These are phyloP conservation scores for Inga leiocalycina DNA, from an alignment of 306 rosid species.

Conservation along the genomic window DNA sequence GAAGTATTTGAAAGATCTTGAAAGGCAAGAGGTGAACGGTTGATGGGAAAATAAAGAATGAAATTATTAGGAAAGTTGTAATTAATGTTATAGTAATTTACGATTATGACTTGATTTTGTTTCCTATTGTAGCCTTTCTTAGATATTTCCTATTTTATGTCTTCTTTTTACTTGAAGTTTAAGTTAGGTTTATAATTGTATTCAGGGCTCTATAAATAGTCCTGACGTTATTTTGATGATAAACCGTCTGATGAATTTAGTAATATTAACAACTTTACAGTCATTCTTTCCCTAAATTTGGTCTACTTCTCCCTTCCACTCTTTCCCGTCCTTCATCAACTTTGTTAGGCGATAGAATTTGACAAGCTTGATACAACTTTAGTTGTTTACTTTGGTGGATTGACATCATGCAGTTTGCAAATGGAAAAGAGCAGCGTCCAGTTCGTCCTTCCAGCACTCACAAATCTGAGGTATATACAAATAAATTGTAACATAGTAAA, in stretches of 20 bases:
- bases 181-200: not conserved
- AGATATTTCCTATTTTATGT: not conserved
- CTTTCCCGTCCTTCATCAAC: not conserved
- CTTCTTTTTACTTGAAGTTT: not conserved
- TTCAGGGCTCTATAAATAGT: not conserved
- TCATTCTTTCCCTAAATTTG: not conserved
- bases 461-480: constrained; percentile 57
- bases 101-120: not conserved
- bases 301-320: not conserved
- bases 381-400: constrained; percentile 17
- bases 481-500: constrained; percentile 1
- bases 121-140: not conserved
- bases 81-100: not conserved
- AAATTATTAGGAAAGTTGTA: not conserved
- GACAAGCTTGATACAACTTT: constrained; percentile 20
- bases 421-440: constrained; percentile 53
- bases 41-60: not conserved
- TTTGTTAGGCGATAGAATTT: constrained; percentile 1
- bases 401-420: constrained; percentile 53
- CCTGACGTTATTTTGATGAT: not conserved
- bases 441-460: constrained; percentile 39
- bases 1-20: not conserved
- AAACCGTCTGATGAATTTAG: not conserved
- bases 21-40: not conserved
- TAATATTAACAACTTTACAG: not conserved